Evolutionary conservation across 441 rosid species (phyloP).

Genomic region (Omphalea diandra): DNA sequence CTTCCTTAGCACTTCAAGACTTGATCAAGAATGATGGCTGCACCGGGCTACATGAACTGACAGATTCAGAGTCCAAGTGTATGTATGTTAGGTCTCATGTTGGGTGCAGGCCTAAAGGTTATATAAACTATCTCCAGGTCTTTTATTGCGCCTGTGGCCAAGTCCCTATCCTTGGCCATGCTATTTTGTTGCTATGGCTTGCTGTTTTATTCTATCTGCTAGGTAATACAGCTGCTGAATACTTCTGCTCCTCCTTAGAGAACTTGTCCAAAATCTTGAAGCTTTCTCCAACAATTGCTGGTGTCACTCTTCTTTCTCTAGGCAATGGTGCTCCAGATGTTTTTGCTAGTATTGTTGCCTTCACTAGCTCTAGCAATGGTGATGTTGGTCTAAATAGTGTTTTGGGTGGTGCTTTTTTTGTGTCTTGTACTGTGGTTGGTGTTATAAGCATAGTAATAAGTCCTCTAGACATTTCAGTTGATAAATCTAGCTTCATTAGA

Average conservation of each 20-base stretch:
- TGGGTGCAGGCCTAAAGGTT: constrained; percentile 77
- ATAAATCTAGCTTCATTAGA: constrained; percentile 65
- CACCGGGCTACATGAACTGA: constrained; percentile 35
- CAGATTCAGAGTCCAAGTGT: constrained; percentile 53
- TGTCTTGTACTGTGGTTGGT: constrained; percentile 83
- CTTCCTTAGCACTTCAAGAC: constrained; percentile 16
- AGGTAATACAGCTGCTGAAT: constrained; percentile 81
- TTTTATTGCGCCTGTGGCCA: constrained; percentile 67
- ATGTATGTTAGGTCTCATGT: constrained; percentile 44
- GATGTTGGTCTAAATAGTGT: constrained; percentile 75
- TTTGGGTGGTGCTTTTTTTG: constrained; percentile 83
- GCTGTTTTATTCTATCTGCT: constrained; percentile 67
- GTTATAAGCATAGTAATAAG: constrained; percentile 51
- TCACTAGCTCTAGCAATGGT: constrained; percentile 63
- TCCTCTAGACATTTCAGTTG: constrained; percentile 45
- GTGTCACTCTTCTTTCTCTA: constrained; percentile 83
- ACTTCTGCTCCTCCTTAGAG: constrained; percentile 82
- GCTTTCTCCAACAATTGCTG: constrained; percentile 83
- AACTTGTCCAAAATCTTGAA: constrained; percentile 65
- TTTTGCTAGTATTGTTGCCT: constrained; percentile 77
- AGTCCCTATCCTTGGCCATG: constrained; percentile 49
- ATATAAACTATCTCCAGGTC: constrained; percentile 74
- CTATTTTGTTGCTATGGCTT: constrained; percentile 57
- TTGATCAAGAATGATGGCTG: constrained; percentile 28
- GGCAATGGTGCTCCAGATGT: constrained; percentile 94